Evolutionary conservation across 768 basidiomycete genomes (phyloP), one percentile per base, ranked within the genome.

Genomic region (Antrodiella citrinella): DNA sequence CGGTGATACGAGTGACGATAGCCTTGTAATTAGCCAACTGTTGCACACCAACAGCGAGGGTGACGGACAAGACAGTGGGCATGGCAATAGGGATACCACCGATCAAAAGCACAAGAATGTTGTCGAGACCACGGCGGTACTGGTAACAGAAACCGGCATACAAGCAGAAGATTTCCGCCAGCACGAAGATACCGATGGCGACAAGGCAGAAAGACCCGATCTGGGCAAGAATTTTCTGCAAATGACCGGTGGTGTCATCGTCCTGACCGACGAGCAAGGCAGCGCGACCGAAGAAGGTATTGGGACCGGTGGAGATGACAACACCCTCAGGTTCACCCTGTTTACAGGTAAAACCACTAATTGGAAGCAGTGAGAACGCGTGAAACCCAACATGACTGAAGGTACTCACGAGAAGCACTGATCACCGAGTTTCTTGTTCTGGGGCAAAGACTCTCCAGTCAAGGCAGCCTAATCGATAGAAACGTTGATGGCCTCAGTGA

Each of bases 1-100:
- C 95, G 19, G 95, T 98, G 73, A 98, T 98, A 77, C 94, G 94
- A 49, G 95, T 98, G 69, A 98, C 95, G 58, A 96, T 97, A 57
- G 95, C 95, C 79, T 98, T 96, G 81, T 97, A 91, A 77, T 94
- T 94, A 61, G 95, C 94, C 57, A 98, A 84, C 66, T 98, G 95
- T 71, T 96, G 93, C 38, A 95, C 95, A 72, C 95, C 95, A 65
- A 98, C 94, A 48, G 95, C 95, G 64, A 97, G 91, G 19, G 95
- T 97, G 72, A 97, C 95, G 50, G 93, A 96, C 53, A 98, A 72
- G 57, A 97, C 94, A 53, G 95, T 98, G 58, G 95, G 95, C 95
- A 98, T 98, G 66, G 95, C 95, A 70, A 97, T 98, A 62, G 95
- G 95, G 65, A 98, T 98, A 76, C 95, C 95, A 77, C 95, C 95